Conservation (phyloP, 1,284 basidiomycete genomes). For the Fomitopsis pinicola region DNA sequence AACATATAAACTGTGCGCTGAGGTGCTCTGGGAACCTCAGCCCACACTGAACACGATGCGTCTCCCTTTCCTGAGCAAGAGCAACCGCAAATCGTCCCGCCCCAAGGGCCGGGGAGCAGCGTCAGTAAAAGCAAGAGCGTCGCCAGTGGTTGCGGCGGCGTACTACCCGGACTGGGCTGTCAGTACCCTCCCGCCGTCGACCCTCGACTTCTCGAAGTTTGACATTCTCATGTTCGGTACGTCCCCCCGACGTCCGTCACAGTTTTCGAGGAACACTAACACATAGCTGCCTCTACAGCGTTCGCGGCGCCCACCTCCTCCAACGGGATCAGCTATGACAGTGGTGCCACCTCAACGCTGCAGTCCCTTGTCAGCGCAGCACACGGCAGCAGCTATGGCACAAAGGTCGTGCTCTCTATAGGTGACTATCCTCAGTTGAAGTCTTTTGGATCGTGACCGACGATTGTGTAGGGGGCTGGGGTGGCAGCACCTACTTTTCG, state of each 20-base stretch:
- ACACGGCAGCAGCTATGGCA: constrained; percentile 51
- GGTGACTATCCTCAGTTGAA: constrained; percentile 40
- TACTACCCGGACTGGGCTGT: constrained; percentile 74
- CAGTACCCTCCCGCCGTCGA: constrained; percentile 53
- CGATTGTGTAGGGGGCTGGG: constrained; percentile 40
- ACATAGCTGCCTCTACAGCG: constrained; percentile 33
- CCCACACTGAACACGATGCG: neutral
- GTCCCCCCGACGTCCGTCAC: constrained; percentile 3
- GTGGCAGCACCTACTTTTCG: constrained; percentile 61
- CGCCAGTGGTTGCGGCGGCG: constrained; percentile 32
- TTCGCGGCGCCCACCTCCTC: constrained; percentile 69
- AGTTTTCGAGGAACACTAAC: neutral
- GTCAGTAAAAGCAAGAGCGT: constrained; percentile 1
- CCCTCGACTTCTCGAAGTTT: constrained; percentile 65
- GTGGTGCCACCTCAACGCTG: constrained; percentile 50
- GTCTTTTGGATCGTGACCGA: too few relatives aligned
- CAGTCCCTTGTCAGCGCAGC: constrained; percentile 58
- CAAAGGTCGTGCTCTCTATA: constrained; percentile 68
- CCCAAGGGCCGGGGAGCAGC: neutral
- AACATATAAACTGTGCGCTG: neutral
- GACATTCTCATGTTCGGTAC: constrained; percentile 66
- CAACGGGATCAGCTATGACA: constrained; percentile 51
- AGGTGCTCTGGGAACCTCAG: neutral
- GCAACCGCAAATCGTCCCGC: neutral
- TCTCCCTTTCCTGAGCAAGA: neutral